Evolutionary conservation across 202 grass and related monocot species (phyloP).

Genomic region (Schoenoplectus tabernaemontani): DNA sequence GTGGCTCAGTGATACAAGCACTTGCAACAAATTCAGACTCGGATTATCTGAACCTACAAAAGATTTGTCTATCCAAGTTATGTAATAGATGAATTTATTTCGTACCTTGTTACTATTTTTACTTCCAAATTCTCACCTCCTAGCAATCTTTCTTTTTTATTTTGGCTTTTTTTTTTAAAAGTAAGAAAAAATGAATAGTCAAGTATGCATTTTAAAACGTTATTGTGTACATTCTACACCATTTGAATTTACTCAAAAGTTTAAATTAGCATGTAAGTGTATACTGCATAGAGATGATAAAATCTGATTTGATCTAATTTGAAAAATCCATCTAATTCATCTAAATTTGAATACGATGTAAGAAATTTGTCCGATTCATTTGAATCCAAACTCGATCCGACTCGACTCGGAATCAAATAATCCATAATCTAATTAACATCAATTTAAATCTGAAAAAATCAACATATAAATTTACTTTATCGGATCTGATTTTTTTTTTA

Average conservation of each 20-base stretch:
- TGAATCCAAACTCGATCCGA: no score
- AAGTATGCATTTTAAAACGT: background rate
- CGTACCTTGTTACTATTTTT: background rate
- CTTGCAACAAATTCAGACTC: background rate
- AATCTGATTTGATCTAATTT: no score
- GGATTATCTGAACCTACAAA: background rate
- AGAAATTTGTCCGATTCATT: no score
- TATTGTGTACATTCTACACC: background rate
- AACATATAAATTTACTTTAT: no score
- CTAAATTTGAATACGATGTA: no score
- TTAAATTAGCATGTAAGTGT: no score
- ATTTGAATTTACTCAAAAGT: background rate
- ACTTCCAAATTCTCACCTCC: background rate
- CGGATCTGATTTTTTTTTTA: no score
- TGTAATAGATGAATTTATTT: background rate
- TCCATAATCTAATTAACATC: no score
- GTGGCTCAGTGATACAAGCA: slow-evolving; percentile 14
- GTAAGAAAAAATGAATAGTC: background rate
- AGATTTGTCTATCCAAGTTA: background rate
- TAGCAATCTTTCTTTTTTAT: background rate
- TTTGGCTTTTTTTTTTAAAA: background rate
- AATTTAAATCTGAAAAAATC: no score
- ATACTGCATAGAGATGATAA: no score
- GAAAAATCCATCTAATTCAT: no score
- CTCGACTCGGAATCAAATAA: no score